phyloP scores from a whole-genome alignment of 2,329 filamentous ascomycete species.

The Fusarium scirpi region DNA sequence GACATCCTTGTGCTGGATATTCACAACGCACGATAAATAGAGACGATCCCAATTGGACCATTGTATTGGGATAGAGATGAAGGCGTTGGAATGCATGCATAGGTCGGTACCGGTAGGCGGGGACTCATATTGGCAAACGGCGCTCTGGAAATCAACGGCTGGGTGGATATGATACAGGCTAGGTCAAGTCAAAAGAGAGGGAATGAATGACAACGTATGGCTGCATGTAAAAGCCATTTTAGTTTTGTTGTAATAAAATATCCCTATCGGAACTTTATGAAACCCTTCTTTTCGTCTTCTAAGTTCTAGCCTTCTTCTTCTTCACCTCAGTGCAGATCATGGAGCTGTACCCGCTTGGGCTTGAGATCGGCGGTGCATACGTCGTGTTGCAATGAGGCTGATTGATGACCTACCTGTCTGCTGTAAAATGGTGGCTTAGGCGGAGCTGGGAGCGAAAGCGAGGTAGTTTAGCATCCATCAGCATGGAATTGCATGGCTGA shows the following conservation, averaged over 20 bases:
- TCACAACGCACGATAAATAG: constrained; percentile 74
- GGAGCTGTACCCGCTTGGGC: constrained; percentile 5
- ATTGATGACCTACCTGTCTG: constrained; percentile 16
- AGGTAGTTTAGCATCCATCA: not conserved
- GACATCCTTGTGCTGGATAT: constrained; percentile 90
- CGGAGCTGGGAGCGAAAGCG: not conserved
- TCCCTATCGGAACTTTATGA: constrained; percentile 28
- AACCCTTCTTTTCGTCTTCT: not conserved
- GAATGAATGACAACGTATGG: constrained; percentile 24
- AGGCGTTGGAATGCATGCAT: constrained; percentile 35
- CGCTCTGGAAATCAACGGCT: constrained; percentile 34
- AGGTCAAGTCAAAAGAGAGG: constrained; percentile 20
- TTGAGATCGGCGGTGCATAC: constrained; percentile 30
- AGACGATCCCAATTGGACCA: constrained; percentile 10
- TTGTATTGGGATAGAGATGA: constrained; percentile 5
- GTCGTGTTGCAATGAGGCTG: constrained; percentile 25
- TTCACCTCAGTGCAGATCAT: not conserved
- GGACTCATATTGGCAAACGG: constrained; percentile 36
- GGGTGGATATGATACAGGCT: constrained; percentile 25
- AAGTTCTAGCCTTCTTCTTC: not conserved
- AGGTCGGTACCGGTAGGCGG: constrained; percentile 21
- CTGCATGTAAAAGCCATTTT: constrained; percentile 29
- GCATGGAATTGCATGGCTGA: constrained; percentile 9
- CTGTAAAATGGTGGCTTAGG: constrained; percentile 29
- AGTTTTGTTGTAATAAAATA: constrained; percentile 36